Base-by-base conservation (phyloP, 352 stramenopile species). In the Elongisporangium prolatum region DNA sequence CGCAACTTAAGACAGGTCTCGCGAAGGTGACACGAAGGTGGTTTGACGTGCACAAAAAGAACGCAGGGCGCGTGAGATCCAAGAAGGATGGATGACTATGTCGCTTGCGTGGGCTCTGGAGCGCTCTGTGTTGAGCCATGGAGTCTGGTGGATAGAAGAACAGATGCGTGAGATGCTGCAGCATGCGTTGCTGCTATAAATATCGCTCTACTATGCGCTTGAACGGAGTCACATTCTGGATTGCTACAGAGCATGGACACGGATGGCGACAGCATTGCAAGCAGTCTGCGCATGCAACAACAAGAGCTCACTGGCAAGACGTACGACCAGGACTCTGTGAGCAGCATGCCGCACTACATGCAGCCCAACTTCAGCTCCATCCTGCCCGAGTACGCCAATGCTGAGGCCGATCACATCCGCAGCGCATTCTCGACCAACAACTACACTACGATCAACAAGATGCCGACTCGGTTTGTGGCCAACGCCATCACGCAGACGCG, bases 321-420 rank as follows among this genome's bases (percentile, higher is more conserved):
- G 34, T 17, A 44, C 11, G 10, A 44, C 11, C 34, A 44, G 34
- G 34, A 17, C 2, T 13, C 34, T 16, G 34, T 11, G 34, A 13
- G 5, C 28, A 13, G 28, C 14, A 65, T 77, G n/a, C 83, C 80
- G 48, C 69, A 84, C 64, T 93, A 93, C 65, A 93, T 93, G 83
- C 72, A 72, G 14, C 84, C 84, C 61, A 93, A 88, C 52, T 93
- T 93, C 62, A 76, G 82, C 50, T 91, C 84, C 18, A 80, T 93
- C 21, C 59, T 92, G 25, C 84, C 84, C 9, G 82, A 88, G 61
- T 93, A 90, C 64, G 75, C 80, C 54, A 93, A 93, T 62, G 59
- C 81, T 11, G 84, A 93, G 59, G 58, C 64, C 6, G 84, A 93
- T 48, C 73, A 88, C 59, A 93, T 92, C 64, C 83, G 80, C 67